phyloP scores from a whole-genome alignment of 2,329 filamentous ascomycete genomes.

The Rhytidhysteron rufulum region DNA sequence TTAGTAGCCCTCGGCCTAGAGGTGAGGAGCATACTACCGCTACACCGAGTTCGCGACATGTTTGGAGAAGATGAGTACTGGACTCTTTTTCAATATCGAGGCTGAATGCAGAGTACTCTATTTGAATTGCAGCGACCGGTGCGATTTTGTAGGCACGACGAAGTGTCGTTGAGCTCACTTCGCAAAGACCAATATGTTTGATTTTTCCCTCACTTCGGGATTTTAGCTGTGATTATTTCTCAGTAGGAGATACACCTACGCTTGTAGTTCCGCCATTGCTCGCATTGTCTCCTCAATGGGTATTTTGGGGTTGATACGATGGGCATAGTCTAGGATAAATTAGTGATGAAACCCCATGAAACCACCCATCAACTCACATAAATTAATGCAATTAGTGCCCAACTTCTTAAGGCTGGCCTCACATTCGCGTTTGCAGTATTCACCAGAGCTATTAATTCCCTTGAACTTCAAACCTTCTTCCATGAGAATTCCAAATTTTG shows the following conservation, averaged over 20 bases:
- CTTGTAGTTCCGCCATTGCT: conserved; percentile 39
- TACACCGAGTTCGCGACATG: conserved; percentile 32
- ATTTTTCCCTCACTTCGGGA: conserved; percentile 39
- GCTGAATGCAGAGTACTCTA: conserved; percentile 44
- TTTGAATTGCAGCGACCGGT: conserved; percentile 41
- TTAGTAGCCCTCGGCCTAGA: conserved; percentile 18
- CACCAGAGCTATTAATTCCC: background rate
- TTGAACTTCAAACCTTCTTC: conserved; percentile 3
- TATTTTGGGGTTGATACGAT: conserved; percentile 35
- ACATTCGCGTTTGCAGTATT: conserved; percentile 2
- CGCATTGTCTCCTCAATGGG: conserved; percentile 44
- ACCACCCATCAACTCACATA: conserved; percentile 46
- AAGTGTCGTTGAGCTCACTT: conserved; percentile 36
- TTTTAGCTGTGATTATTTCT: background rate
- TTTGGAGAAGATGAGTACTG: conserved; percentile 15
- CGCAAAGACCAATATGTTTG: conserved; percentile 40
- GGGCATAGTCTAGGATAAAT: conserved; percentile 22
- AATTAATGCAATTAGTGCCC: conserved; percentile 4
- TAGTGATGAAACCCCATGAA: background rate
- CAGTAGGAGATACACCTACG: conserved; percentile 24
- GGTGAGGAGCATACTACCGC: conserved; percentile 22
- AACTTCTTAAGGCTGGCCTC: conserved; percentile 5
- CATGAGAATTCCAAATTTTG: conserved; percentile 35
- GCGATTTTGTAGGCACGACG: conserved; percentile 42
- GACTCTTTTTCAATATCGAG: conserved; percentile 35